These are phyloP conservation scores for Peribolospora kevripleyi DNA, from an alignment of 768 basidiomycete genomes.

Conservation along the genomic window DNA sequence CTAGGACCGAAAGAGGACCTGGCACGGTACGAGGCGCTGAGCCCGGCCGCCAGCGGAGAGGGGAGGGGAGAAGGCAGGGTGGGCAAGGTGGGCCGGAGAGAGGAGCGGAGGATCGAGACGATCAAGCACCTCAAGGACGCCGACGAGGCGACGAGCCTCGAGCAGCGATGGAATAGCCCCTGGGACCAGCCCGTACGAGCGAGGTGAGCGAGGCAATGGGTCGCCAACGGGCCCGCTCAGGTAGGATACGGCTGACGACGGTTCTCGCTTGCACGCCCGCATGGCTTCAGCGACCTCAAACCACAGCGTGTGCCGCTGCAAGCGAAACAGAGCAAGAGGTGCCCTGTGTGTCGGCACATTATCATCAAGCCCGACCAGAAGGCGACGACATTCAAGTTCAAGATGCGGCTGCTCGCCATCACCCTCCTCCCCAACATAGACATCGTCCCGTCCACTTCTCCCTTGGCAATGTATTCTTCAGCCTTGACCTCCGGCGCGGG, in stretches of 20 bases:
- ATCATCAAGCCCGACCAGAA: conserved; percentile 97
- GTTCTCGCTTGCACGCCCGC: background rate
- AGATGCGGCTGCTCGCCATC: conserved; percentile 88
- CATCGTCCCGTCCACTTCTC: conserved; percentile 18
- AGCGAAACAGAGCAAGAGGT: conserved; percentile 85
- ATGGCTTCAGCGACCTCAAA: conserved; percentile 38
- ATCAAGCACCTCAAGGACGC: conserved; percentile 36
- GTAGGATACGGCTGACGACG: background rate
- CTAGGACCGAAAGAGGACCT: conserved; percentile 16
- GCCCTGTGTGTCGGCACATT: conserved; percentile 79
- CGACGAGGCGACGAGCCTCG: conserved; percentile 31
- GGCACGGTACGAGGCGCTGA: conserved; percentile 9
- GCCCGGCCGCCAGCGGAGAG: background rate
- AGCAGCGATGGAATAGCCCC: conserved; percentile 57
- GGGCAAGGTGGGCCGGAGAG: conserved; percentile 17
- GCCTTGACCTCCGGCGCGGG: conserved; percentile 8
- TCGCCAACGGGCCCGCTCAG: background rate
- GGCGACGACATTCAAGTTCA: conserved; percentile 75
- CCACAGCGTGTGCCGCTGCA: conserved; percentile 78
- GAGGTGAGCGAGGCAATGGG: conserved; percentile 26
- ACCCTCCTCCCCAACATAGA: conserved; percentile 78
- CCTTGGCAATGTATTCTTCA: too few relatives aligned
- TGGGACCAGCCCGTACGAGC: conserved; percentile 46
- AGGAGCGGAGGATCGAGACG: conserved; percentile 34
- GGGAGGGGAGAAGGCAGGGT: background rate